These are phyloP conservation scores for Aspergillus persii DNA, from an alignment of 2,329 filamentous ascomycete genomes.

Conservation along the genomic window DNA sequence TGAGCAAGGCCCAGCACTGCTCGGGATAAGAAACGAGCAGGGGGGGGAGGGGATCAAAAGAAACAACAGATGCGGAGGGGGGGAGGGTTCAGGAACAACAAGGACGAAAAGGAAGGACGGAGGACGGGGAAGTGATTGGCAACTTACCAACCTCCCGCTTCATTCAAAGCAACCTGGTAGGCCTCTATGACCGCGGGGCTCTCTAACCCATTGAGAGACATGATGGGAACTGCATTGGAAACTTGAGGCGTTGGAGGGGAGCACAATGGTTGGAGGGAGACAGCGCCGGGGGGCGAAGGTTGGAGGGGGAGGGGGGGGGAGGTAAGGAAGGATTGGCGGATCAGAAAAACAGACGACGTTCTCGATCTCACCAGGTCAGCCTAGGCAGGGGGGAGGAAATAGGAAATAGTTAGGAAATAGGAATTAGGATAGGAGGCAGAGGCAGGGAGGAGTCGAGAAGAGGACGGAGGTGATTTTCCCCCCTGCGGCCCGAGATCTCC, in stretches of 20 bases:
- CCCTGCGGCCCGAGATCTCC: conserved; percentile 11
- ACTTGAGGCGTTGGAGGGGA: too few species aligned
- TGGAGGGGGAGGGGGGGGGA: background rate
- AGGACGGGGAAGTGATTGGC: background rate
- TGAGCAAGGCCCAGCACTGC: too few species aligned
- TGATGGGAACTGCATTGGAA: conserved; percentile 48
- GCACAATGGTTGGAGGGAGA: background rate
- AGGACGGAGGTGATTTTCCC: background rate
- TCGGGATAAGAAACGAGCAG: too few species aligned
- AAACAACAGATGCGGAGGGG: background rate
- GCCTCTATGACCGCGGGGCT: conserved; percentile 76
- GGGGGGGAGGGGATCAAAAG: background rate
- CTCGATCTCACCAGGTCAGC: too few species aligned
- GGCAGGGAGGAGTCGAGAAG: too few species aligned
- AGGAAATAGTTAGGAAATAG: too few species aligned
- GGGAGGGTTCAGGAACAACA: too few species aligned
- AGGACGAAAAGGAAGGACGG: too few species aligned
- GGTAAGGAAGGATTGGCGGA: too few species aligned
- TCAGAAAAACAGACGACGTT: too few species aligned
- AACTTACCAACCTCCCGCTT: conserved; percentile 91
- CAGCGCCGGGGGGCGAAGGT: background rate
- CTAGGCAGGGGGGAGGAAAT: too few species aligned
- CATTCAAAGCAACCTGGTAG: conserved; percentile 72
- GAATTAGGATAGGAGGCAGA: too few species aligned
- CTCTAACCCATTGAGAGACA: conserved; percentile 97